Conservation (phyloP, 768 basidiomycete species). For the Suillus sp. region DNA sequence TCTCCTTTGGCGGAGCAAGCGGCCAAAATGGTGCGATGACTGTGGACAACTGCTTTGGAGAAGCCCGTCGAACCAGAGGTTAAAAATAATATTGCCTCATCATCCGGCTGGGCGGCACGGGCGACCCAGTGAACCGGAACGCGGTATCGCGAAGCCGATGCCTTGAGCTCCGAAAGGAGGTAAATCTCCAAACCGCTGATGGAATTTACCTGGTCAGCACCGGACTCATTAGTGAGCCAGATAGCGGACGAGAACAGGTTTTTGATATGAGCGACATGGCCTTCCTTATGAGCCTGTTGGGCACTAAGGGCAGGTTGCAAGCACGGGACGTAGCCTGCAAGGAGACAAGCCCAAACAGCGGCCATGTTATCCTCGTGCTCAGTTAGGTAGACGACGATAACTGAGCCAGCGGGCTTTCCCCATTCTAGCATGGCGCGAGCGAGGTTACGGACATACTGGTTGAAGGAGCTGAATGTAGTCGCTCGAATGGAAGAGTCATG, state of each 20-base stretch:
- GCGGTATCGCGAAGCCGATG: constrained; percentile 1
- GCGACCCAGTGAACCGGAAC: constrained; percentile 11
- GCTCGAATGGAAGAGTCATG: constrained; percentile 13
- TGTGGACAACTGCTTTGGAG: constrained; percentile 35
- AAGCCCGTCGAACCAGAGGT: constrained; percentile 40
- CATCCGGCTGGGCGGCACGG: constrained; percentile 7
- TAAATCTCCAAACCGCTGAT: constrained; percentile 10
- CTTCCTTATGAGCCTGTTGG: constrained; percentile 15
- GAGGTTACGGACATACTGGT: constrained; percentile 14
- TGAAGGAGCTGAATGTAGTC: constrained; percentile 12
- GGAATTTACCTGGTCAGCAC: constrained; percentile 12
- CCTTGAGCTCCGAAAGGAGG: constrained; percentile 13
- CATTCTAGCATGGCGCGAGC: constrained; percentile 13
- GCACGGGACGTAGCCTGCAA: constrained; percentile 13
- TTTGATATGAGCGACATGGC: constrained; percentile 14
- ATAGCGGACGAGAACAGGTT: constrained; percentile 13
- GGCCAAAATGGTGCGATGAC: constrained; percentile 37
- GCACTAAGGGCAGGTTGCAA: constrained; percentile 14
- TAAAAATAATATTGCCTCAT: constrained; percentile 17
- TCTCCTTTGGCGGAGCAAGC: constrained; percentile 34
- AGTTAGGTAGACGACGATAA: constrained; percentile 13
- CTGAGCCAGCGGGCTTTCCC: constrained; percentile 10
- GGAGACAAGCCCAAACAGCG: constrained; percentile 15
- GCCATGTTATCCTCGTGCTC: constrained; percentile 18
- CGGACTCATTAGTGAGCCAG: constrained; percentile 13